Percentiles rank a stretch among this genome's conserved stretches.
Conservation (phyloP, 306 rosid genomes). For the Dryas drummondii region DNA sequence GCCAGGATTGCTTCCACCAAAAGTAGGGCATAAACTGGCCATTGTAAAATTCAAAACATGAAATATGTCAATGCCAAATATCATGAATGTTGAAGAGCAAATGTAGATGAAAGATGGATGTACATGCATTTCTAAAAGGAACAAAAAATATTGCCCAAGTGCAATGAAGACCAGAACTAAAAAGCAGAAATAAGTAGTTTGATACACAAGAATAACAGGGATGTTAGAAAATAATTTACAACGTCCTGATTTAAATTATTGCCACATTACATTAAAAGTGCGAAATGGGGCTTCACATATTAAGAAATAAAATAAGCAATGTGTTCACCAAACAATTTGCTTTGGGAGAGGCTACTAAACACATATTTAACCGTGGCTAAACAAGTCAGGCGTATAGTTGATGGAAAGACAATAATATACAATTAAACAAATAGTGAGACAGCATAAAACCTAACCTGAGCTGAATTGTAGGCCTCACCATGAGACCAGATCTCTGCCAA, state of each 20-base stretch:
- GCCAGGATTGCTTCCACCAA: conserved; percentile 99
- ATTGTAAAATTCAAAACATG: conserved; percentile 11
- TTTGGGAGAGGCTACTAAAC: not conserved
- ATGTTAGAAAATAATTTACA: not conserved
- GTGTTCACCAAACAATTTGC: not conserved
- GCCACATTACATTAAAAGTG: not conserved
- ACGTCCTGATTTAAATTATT: not conserved
- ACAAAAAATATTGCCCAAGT: too few relatives aligned
- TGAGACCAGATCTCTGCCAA: conserved; percentile 95
- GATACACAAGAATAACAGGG: not conserved
- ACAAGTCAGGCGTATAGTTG: not conserved
- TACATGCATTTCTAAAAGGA: not conserved
- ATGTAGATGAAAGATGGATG: not conserved
- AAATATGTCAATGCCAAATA: conserved; percentile 17
- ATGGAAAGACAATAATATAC: not conserved
- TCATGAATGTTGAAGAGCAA: conserved; percentile 11
- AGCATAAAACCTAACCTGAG: conserved; percentile 55
- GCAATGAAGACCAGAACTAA: too few relatives aligned
- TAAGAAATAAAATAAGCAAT: too few relatives aligned
- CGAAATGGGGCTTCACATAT: too few relatives aligned
- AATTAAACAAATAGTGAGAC: not conserved
- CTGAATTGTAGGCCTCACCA: conserved; percentile 89
- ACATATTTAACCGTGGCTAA: not conserved
- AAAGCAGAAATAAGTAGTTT: too few relatives aligned
- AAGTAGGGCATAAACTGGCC: conserved; percentile 76